A percentile compares a stretch with the other conserved stretches of the same genome.
Conservation (phyloP, 78 protist species). For the Cavenderia fasciculata region DNA sequence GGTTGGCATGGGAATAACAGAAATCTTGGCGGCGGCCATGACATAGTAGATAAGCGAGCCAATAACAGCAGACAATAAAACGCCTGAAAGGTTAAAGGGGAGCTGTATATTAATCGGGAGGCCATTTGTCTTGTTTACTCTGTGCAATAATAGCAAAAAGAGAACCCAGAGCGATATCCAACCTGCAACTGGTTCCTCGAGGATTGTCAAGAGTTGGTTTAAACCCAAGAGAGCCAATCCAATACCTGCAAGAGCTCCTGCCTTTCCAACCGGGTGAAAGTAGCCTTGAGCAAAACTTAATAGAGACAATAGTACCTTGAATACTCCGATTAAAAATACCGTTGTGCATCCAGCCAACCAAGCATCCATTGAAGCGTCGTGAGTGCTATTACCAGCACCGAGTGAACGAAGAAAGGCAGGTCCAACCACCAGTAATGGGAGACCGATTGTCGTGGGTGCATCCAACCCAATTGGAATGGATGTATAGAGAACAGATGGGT, state of each 20-base stretch:
- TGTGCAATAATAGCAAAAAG: conserved; percentile 7
- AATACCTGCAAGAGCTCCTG: conserved; percentile 69
- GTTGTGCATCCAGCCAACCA: conserved; percentile 78
- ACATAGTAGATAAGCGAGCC: conserved; percentile 42
- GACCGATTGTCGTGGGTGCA: conserved; percentile 67
- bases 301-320: conserved; percentile 12
- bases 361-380: conserved; percentile 33
- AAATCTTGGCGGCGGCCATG: conserved; percentile 43
- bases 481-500: conserved; percentile 18
- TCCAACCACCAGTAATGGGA: conserved; percentile 58
- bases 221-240: conserved; percentile 49
- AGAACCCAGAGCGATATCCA: conserved; percentile 52
- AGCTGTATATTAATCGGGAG: neutral
- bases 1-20: conserved; percentile 24
- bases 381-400: neutral
- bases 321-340: conserved; percentile 47
- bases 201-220: conserved; percentile 15
- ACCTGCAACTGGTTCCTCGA: conserved; percentile 54
- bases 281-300: conserved; percentile 42
- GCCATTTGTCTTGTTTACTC: conserved; percentile 27
- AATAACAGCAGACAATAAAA: conserved; percentile 6
- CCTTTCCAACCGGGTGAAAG: conserved; percentile 73
- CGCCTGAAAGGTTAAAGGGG: conserved; percentile 50
- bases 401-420: conserved; percentile 21
- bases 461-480: conserved; percentile 66